phyloP scores from a whole-genome alignment of 1,284 basidiomycete genomes.

The Coriolopsis trogii region DNA sequence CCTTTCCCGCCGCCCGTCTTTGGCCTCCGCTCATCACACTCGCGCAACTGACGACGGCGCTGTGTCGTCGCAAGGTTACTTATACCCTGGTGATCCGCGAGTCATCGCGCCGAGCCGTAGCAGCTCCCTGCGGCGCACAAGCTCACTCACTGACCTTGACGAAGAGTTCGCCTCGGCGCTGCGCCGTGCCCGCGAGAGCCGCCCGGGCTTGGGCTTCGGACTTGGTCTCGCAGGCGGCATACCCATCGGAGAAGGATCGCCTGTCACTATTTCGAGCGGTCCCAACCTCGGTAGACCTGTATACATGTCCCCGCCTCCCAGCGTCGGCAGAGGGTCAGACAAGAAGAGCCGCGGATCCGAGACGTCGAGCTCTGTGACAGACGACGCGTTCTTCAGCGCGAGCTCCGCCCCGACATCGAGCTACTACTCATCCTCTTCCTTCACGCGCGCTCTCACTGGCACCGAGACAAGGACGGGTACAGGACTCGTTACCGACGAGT shows the following conservation, averaged over 20 bases:
- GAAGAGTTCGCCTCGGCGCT: conserved; percentile 62
- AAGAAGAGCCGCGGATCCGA: conserved; percentile 35
- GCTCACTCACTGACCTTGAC: conserved; percentile 76
- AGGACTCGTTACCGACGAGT: conserved; percentile 23
- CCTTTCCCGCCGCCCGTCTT: conserved; percentile 46
- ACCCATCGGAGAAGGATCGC: conserved; percentile 45
- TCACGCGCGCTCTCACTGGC: conserved; percentile 28
- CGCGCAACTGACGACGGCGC: conserved; percentile 72
- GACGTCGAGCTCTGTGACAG: conserved; percentile 46
- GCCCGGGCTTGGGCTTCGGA: conserved; percentile 50
- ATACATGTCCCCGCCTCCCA: conserved; percentile 65
- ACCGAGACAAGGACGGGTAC: conserved; percentile 24
- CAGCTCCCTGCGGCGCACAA: conserved; percentile 65
- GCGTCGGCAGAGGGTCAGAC: conserved; percentile 42
- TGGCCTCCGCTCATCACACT: conserved; percentile 57
- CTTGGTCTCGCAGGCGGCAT: conserved; percentile 41
- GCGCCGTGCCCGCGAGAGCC: conserved; percentile 44
- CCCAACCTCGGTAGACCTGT: conserved; percentile 53
- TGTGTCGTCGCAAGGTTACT: conserved; percentile 60
- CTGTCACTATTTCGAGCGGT: conserved; percentile 61
- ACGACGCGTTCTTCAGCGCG: conserved; percentile 64
- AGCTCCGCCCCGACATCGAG: conserved; percentile 31
- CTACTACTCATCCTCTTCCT: conserved; percentile 38
- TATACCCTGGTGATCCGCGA: conserved; percentile 69
- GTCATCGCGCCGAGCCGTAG: conserved; percentile 68